Base-by-base conservation (phyloP, 2,329 filamentous ascomycete species). In the Atkinsonella texensis region DNA sequence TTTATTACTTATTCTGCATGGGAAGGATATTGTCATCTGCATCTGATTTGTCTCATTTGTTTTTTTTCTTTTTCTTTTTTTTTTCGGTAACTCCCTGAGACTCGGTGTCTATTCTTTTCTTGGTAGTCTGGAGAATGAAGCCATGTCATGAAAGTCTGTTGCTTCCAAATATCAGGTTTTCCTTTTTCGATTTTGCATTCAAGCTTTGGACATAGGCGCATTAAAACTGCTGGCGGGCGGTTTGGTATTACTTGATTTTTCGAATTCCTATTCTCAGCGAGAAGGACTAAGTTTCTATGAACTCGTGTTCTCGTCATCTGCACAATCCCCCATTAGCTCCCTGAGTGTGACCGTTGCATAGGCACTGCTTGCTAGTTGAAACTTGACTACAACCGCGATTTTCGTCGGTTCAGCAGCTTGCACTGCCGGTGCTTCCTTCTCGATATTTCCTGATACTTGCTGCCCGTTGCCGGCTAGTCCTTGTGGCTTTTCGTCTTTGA, bases 271-370 rank as follows among this genome's bases (percentile, higher is more conserved):
- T n/a, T 15, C 32, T 12, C 6, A 52, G 49, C 2, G 33, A 46
- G 23, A 32, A 31, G 18, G 42, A 49, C 31, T 1, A 23, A 33
- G 15, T 32, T 17, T 18, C 9, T 33, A 50, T 42, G 49, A 48
- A 39, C 7, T 39, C 32, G 23, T 41, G 4, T 44, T 44, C 33
- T 42, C 18, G 56, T 53, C 40, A 10, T 67, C 63, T 8, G 62
- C 62, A 15, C 63, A 57, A 23, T 71, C 67, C n/a, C 71, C 70
- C 74, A 88, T 89, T 55, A 94, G 68, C 68, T 94, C 88, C 50
- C 88, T 72, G 57, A 94, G 65, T 12, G 86, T 85, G 74, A 94
- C 87, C 0, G 88, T 94, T 0, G 88, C 88, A 69, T 94, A 94
- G 62, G 88, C 85, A 62, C 86, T 89, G 47, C 83, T 81, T 1